Conservation (phyloP, 257 asterid genomes). For the Solanum medicagineum region DNA sequence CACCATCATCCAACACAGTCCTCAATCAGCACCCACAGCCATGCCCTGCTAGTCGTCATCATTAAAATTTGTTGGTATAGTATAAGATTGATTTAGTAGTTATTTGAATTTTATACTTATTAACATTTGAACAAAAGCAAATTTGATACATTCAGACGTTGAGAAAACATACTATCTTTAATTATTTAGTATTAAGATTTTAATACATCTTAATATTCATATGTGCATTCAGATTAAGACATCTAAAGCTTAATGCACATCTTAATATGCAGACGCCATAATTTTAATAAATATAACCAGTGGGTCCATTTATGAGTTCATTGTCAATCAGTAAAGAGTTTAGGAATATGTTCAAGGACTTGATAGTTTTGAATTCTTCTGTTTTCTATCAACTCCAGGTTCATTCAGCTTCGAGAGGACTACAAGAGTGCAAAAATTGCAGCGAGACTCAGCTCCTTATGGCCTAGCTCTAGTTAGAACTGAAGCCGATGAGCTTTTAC, state of each 20-base stretch:
- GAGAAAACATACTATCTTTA: background rate
- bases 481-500: background rate
- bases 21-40: background rate
- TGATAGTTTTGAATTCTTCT: background rate
- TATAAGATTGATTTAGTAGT: background rate
- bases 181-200: background rate
- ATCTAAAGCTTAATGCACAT: background rate
- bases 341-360: background rate
- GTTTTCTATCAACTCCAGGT: conserved; percentile 52
- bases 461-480: conserved; percentile 16
- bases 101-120: background rate
- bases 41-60: background rate
- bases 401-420: conserved; percentile 94
- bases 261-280: background rate
- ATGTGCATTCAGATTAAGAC: background rate
- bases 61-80: background rate
- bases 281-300: background rate
- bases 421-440: conserved; percentile 97
- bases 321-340: background rate
- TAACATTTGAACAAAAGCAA: background rate
- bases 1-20: background rate
- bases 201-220: background rate
- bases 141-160: background rate
- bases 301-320: background rate
- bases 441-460: conserved; percentile 67